Evolutionary conservation across 2,329 filamentous ascomycete genomes (phyloP).

Genomic region (Teratosphaeria nubilosa): DNA sequence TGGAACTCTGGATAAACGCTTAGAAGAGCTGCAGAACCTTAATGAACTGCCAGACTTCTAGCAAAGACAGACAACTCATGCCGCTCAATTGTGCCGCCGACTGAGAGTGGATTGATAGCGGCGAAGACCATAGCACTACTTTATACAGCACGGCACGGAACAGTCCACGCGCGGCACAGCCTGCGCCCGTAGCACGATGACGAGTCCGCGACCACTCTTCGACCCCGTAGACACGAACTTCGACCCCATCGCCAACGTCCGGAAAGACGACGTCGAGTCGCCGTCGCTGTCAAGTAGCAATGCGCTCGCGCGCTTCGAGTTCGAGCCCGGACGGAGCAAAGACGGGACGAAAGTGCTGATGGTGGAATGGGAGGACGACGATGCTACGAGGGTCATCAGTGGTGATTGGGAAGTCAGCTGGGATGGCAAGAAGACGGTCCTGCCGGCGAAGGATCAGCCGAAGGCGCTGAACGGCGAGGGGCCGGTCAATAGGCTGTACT

Average conservation of each 20-base stretch:
- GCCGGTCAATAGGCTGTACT: slow-evolving; percentile 60
- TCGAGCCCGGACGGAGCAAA: slow-evolving; percentile 59
- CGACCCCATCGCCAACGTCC: slow-evolving; percentile 8
- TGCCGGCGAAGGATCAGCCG: slow-evolving; percentile 52
- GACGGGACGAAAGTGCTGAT: slow-evolving; percentile 86
- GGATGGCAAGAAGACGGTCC: slow-evolving; percentile 64
- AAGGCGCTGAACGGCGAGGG: slow-evolving; percentile 27
- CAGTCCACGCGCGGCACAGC: neutral
- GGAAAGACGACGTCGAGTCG: slow-evolving; percentile 27
- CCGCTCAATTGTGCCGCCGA: neutral
- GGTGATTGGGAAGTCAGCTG: slow-evolving; percentile 70
- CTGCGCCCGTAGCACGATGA: neutral
- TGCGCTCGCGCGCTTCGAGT: slow-evolving; percentile 77
- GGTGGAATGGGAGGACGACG: slow-evolving; percentile 75
- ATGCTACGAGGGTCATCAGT: slow-evolving; percentile 34
- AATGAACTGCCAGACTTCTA: neutral
- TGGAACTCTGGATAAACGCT: neutral
- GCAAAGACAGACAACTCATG: neutral
- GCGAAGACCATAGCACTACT: neutral
- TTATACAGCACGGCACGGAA: neutral
- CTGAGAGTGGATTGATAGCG: neutral
- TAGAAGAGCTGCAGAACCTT: no score
- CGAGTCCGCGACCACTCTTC: slow-evolving; percentile 24
- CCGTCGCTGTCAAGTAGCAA: slow-evolving; percentile 41
- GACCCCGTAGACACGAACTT: slow-evolving; percentile 33